These are phyloP conservation scores for Fusarium armeniacum DNA, from an alignment of 2,329 filamentous ascomycete species.

Conservation along the genomic window DNA sequence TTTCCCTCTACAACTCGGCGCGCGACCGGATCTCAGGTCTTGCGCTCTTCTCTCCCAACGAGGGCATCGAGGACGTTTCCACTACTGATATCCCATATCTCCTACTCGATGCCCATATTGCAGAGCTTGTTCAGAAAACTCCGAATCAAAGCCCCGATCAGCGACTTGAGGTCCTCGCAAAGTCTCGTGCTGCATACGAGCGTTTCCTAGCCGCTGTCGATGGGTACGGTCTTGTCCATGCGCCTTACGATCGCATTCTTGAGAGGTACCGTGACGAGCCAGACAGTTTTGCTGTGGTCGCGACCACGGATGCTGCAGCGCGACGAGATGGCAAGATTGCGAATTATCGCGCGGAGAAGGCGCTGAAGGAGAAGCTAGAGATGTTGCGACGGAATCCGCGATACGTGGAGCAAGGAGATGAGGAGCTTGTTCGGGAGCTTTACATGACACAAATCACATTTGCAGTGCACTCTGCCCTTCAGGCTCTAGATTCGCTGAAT, in stretches of 20 bases:
- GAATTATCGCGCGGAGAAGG: constrained; percentile 87
- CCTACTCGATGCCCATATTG: constrained; percentile 81
- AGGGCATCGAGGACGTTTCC: constrained; percentile 86
- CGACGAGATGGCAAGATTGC: constrained; percentile 87
- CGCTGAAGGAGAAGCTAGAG: constrained; percentile 85
- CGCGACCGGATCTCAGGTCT: constrained; percentile 76
- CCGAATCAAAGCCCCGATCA: constrained; percentile 66
- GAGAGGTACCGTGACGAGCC: constrained; percentile 80
- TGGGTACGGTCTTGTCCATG: constrained; percentile 79
- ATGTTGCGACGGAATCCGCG: constrained; percentile 60
- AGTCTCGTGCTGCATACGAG: constrained; percentile 80
- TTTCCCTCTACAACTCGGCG: constrained; percentile 81
- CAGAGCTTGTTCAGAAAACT: constrained; percentile 81
- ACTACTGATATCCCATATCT: constrained; percentile 91
- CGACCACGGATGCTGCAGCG: constrained; percentile 71
- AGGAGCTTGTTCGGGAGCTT: constrained; percentile 84
- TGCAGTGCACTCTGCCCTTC: constrained; percentile 83
- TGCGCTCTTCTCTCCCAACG: constrained; percentile 91
- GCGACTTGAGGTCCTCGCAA: constrained; percentile 72
- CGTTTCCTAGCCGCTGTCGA: constrained; percentile 82
- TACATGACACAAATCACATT: constrained; percentile 82
- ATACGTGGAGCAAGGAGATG: constrained; percentile 77
- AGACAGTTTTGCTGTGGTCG: constrained; percentile 78
- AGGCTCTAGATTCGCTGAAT: constrained; percentile 86
- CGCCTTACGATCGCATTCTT: constrained; percentile 76